Base-by-base conservation (phyloP, 139 green algal species). In the Chlorella sp. region DNA sequence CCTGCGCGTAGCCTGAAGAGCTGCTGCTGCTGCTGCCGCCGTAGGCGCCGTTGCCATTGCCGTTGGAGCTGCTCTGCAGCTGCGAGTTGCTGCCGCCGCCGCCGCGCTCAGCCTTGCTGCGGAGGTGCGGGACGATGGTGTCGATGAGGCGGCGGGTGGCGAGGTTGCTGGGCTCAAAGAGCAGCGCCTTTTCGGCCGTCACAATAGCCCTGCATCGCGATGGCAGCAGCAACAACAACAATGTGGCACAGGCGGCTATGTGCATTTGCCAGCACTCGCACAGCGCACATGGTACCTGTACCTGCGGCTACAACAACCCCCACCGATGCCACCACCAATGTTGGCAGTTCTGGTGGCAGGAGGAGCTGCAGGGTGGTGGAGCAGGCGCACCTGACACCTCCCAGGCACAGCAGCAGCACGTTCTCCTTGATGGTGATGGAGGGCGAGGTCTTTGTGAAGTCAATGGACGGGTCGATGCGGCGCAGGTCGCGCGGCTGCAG, bases 401-500 rank as follows among this genome's bases (percentile, higher is more conserved):
- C 90, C 33, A 98, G 77, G 81, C 94, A 96, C 63, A 97, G 78
- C 62, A 98, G 83, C 60, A 98, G 74, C 24, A 87, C 89, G 35
- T 93, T 85, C 42, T 97, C 94, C 74, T 94, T 94, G 68, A 95
- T 86, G 22, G 85, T 90, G 65, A 97, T 91, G 70, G 79, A 87
- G 31, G 90, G 89, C 0, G 88, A 87, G 17, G 88, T 89, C 67
- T 93, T 93, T 30, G 82, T 92, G 69, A 89, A 82, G 64, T 85
- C 80, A n/a, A 96, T 82, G 2, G 87, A 86, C 22, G 91, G 92
- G 79, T 98, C 94, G 35, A 98, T 93, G 31, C 92, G 87, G 17
- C 94, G 83, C 65, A 98, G 73, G 75, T 98, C 94, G 5, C 94
- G 90, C 31, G 93, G 94, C 85, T 93, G 87, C 78, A 98, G 77